Evolutionary conservation across 768 basidiomycete genomes (phyloP), one percentile per base, ranked within the genome.

Genomic region (Calocera viscosa): DNA sequence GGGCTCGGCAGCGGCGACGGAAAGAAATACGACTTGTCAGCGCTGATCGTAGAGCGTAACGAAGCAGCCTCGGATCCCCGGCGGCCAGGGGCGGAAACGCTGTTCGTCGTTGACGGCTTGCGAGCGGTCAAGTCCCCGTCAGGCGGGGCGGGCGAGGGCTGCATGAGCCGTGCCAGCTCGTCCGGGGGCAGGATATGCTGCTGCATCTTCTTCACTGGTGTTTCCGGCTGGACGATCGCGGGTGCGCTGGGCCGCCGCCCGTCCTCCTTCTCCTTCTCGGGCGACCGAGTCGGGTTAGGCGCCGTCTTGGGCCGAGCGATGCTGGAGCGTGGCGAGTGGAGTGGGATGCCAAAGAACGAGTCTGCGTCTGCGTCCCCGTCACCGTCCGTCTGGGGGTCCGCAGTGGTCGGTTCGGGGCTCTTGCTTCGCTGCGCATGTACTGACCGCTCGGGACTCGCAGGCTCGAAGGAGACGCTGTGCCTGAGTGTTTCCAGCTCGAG

Each of bases 1-100:
- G 53, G 53, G 30, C 53, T 60, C 2, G 53, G 53, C 26, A 60
- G 19, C 2, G 53, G 53, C 30, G 53, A 60, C 8, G 53, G 26
- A 30, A 60, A 60, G 53, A 60, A 60, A 26, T 60, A 60, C 30
- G 53, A 60, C 30, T 32, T 60, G 53, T 60, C 26, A 11, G 53
- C 53, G 30, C 53, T 60, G 53, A 60, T 26, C 16, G 53, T 60
- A 19, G 53, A 60, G 19, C 53, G 53, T 8, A 60, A 2, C 19
- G 53, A 60, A 26, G 14, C 53, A 2, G 53, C 53, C 2, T 60
- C 30, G 26, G 53, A 60, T 5, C 53, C 53, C 10, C 53, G 53
- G 2, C 53, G 53, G 24, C 53, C 30, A 7, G n/a, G n/a, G n/a
- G n/a, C n/a, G n/a, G 53, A 11, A 26, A 60, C 30, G 14, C 14